phyloP scores from a whole-genome alignment of 352 stramenopile species.

The Pythium vanterpoolii region DNA sequence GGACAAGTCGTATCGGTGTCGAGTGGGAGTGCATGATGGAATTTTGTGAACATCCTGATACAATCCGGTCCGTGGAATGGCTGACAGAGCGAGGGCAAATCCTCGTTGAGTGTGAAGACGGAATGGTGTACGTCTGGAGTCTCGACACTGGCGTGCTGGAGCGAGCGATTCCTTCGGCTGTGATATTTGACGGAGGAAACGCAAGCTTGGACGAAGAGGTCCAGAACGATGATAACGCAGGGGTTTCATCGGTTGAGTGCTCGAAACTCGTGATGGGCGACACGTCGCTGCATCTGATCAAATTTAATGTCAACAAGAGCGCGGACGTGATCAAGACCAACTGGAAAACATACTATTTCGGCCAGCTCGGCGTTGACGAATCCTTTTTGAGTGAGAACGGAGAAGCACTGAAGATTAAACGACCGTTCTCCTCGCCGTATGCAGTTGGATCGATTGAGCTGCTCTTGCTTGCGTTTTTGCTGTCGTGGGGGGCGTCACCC shows the following conservation, averaged over 20 bases:
- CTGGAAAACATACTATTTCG: conserved; percentile 62
- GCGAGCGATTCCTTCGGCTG: conserved; percentile 43
- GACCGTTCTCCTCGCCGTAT: conserved; percentile 41
- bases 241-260: conserved; percentile 34
- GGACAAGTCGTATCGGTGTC: conserved; percentile 17
- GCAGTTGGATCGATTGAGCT: conserved; percentile 68
- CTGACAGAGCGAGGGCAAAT: conserved; percentile 56
- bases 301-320: conserved; percentile 62
- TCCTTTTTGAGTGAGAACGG: not conserved
- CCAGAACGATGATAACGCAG: not conserved
- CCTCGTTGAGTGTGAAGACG: conserved; percentile 66
- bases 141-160: conserved; percentile 75
- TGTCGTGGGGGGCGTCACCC: conserved; percentile 69
- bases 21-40: conserved; percentile 66
- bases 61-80: conserved; percentile 53
- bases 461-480: conserved; percentile 61
- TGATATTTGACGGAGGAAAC: conserved; percentile 39
- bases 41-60: conserved; percentile 57
- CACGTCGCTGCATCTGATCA: conserved; percentile 52
- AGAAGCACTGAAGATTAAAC: no score
- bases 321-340: conserved; percentile 66
- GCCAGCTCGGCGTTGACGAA: conserved; percentile 15
- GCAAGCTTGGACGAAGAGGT: not conserved
- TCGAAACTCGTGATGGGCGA: conserved; percentile 54
- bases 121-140: conserved; percentile 80